Percentiles rank a stretch among this genome's conserved stretches.
Conservation (phyloP, 2,329 filamentous ascomycete species). For the Ascochyta rabiei region DNA sequence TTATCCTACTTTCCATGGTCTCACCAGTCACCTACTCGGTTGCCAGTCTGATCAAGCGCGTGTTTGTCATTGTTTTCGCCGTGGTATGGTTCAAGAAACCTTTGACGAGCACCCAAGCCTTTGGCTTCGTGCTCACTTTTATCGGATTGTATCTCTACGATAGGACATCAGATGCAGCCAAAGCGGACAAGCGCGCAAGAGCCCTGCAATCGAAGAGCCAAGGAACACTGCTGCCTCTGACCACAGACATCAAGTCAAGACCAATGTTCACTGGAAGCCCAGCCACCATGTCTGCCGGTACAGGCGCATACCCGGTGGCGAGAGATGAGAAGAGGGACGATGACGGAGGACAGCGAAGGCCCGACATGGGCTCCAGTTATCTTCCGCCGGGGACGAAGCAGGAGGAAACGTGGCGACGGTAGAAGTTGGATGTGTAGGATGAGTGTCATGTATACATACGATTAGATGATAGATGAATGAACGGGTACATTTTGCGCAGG, state of each 20-base stretch:
- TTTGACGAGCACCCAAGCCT: conserved; percentile 80
- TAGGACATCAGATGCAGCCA: conserved; percentile 84
- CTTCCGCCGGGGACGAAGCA: conserved; percentile 81
- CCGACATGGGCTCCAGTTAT: conserved; percentile 59
- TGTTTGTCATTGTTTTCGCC: conserved; percentile 93
- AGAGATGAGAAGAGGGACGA: conserved; percentile 64
- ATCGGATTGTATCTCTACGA: conserved; percentile 95
- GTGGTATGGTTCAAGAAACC: conserved; percentile 95
- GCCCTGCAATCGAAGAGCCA: conserved; percentile 67
- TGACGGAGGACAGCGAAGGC: conserved; percentile 53
- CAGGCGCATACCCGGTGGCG: conserved; percentile 39
- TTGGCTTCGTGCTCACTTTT: conserved; percentile 88
- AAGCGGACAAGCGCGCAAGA: conserved; percentile 79
- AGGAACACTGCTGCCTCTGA: conserved; percentile 71
- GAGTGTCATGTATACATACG: neutral
- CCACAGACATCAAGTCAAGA: conserved; percentile 41
- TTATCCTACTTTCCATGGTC: conserved; percentile 88
- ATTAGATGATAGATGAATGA: conserved; percentile 10
- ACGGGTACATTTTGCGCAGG: neutral
- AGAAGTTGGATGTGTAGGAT: conserved; percentile 19
- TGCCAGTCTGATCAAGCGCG: conserved; percentile 92
- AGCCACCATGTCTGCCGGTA: conserved; percentile 45
- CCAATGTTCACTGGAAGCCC: conserved; percentile 49
- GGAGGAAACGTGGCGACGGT: conserved; percentile 76
- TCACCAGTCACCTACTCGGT: conserved; percentile 98